Evolutionary conservation across 2,329 filamentous ascomycete genomes (phyloP).

Genomic region (Hypoxylon sp.): DNA sequence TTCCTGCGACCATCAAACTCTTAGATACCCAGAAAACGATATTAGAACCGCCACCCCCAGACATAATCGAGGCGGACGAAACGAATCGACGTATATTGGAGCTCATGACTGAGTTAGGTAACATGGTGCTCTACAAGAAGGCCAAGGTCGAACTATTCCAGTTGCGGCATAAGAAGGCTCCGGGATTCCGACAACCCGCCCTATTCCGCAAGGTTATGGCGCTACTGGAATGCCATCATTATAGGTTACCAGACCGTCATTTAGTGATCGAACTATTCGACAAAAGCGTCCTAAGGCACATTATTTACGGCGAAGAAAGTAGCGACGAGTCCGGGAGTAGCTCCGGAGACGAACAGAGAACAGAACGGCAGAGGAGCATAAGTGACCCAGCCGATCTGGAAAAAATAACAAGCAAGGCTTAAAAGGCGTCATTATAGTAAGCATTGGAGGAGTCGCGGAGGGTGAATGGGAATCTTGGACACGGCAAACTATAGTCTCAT

Average conservation of each 20-base stretch:
- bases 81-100: conserved; percentile 85
- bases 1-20: conserved; percentile 64
- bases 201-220: conserved; percentile 90
- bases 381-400: conserved; percentile 58
- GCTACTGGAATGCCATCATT: conserved; percentile 90
- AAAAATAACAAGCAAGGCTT: conserved; percentile 36
- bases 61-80: conserved; percentile 71
- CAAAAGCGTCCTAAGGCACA: conserved; percentile 85
- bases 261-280: conserved; percentile 97
- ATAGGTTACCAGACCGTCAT: conserved; percentile 86
- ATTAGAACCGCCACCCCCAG: conserved; percentile 63
- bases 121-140: conserved; percentile 92
- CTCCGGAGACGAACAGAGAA: conserved; percentile 67
- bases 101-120: conserved; percentile 88
- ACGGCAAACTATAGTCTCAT: conserved; percentile 18
- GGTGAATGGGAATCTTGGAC: conserved; percentile 12
- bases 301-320: conserved; percentile 80
- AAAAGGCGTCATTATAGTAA: conserved; percentile 47
- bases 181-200: conserved; percentile 80
- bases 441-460: conserved; percentile 1
- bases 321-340: conserved; percentile 59
- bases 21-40: conserved; percentile 69
- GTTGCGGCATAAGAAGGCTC: conserved; percentile 80
- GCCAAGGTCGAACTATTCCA: conserved; percentile 85
- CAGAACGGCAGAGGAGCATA: conserved; percentile 70